A percentile compares a stretch with the other conserved stretches of the same genome.
Evolutionary conservation across 768 basidiomycete genomes (phyloP).

Genomic region (Gymnopilus junonius): DNA sequence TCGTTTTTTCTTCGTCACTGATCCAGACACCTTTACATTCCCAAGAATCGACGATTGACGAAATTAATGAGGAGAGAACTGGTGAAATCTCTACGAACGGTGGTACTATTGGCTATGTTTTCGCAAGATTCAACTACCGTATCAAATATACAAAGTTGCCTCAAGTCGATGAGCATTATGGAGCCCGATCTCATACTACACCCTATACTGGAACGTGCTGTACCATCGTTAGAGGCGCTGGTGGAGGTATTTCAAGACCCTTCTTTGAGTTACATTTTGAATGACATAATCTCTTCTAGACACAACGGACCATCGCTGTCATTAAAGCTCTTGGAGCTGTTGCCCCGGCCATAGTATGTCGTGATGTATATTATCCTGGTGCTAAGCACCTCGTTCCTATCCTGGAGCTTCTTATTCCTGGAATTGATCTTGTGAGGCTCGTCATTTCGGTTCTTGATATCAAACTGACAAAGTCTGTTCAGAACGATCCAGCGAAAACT

Average conservation of each 20-base stretch:
- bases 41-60: conserved; percentile 76
- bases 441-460: neutral
- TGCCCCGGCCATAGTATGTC: conserved; percentile 80
- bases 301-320: conserved; percentile 82
- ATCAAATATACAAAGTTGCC: conserved; percentile 73
- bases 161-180: conserved; percentile 83
- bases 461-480: neutral
- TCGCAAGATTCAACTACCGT: conserved; percentile 80
- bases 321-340: conserved; percentile 85
- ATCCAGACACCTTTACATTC: neutral
- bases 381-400: conserved; percentile 83
- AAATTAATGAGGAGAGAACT: conserved; percentile 81
- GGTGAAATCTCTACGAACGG: conserved; percentile 80
- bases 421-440: conserved; percentile 76
- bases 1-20: neutral
- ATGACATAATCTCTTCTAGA: conserved; percentile 45
- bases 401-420: conserved; percentile 80
- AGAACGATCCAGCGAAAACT: conserved; percentile 84
- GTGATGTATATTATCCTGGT: conserved; percentile 79
- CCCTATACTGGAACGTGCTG: conserved; percentile 80
- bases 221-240: conserved; percentile 87
- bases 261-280: neutral
- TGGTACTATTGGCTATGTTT: conserved; percentile 89
- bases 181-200: conserved; percentile 87
- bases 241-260: conserved; percentile 60